Evolutionary conservation across 2,329 filamentous ascomycete genomes (phyloP).

Genomic region (Fusarium musae): DNA sequence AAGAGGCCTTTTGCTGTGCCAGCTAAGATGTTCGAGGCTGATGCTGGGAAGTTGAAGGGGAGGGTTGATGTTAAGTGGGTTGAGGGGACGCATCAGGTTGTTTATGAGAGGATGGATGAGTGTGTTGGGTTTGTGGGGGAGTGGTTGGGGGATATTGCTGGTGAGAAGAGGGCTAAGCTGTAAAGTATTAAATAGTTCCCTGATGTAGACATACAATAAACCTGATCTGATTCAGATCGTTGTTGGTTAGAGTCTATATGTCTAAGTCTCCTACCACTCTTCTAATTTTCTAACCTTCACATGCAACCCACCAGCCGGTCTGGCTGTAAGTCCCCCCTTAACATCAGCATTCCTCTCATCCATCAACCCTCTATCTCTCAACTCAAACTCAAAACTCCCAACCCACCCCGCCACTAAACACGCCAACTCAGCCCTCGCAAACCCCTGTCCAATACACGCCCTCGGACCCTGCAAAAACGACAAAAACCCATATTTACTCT

Average conservation of each 20-base stretch:
- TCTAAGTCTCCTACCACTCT: neutral
- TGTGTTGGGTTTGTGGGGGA: neutral
- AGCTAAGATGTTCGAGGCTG: neutral
- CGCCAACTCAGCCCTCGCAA: conserved; percentile 86
- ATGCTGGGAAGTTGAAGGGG: neutral
- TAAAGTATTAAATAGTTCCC: neutral
- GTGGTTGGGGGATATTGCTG: neutral
- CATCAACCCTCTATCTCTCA: conserved; percentile 66
- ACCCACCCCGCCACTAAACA: conserved; percentile 83
- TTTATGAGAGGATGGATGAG: neutral
- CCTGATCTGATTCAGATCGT: neutral
- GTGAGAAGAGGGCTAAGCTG: neutral
- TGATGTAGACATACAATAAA: no score
- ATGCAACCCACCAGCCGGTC: conserved; percentile 76
- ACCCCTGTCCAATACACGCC: conserved; percentile 83
- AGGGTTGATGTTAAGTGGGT: neutral
- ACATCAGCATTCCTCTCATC: conserved; percentile 74
- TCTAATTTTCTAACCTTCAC: conserved; percentile 65
- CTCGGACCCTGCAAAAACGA: conserved; percentile 88
- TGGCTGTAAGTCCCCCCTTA: conserved; percentile 75
- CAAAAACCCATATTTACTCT: conserved; percentile 79
- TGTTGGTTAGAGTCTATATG: neutral
- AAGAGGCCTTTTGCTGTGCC: neutral
- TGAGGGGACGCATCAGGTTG: neutral
- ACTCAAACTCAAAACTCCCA: conserved; percentile 75